Evolutionary conservation across 2,329 filamentous ascomycete species (phyloP).

Genomic region (Fusarium acutatum): DNA sequence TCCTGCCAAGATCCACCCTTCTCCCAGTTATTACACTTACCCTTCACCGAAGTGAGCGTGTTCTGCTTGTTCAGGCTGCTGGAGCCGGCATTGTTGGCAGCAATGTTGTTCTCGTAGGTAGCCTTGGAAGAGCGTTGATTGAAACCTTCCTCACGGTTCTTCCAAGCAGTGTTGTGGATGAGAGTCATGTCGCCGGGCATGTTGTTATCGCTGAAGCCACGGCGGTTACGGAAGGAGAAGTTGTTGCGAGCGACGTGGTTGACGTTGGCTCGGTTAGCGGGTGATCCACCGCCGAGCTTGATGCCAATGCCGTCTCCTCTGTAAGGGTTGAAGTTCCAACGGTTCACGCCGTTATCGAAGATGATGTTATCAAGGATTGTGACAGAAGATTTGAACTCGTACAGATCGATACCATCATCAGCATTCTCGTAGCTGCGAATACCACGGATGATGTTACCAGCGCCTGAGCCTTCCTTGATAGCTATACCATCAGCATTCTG

Average conservation of each 20-base stretch:
- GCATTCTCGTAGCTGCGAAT: slow-evolving; percentile 58
- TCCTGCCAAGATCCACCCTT: not conserved
- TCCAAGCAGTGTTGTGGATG: not conserved
- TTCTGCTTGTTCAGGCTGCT: not conserved
- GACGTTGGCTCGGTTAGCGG: slow-evolving; percentile 44
- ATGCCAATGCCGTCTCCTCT: slow-evolving; percentile 56
- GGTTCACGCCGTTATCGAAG: slow-evolving; percentile 56
- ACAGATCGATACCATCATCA: slow-evolving; percentile 51
- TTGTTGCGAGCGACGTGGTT: slow-evolving; percentile 52
- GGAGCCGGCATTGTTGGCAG: not conserved
- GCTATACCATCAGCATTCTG: slow-evolving; percentile 59
- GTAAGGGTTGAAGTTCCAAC: slow-evolving; percentile 53
- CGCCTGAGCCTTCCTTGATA: slow-evolving; percentile 55
- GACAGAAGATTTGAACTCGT: slow-evolving; percentile 48
- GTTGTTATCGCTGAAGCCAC: not conserved
- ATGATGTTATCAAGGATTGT: slow-evolving; percentile 51
- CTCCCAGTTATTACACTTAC: not conserved
- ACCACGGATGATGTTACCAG: slow-evolving; percentile 54
- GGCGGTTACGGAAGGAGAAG: not conserved
- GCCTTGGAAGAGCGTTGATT: not conserved
- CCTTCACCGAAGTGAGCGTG: not conserved
- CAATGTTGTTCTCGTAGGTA: not conserved
- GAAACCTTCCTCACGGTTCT: not conserved
- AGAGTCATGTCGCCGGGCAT: not conserved
- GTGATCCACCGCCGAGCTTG: slow-evolving; percentile 50